Conservation (phyloP, 768 basidiomycete species). For the Kwoniella mangroviensis region DNA sequence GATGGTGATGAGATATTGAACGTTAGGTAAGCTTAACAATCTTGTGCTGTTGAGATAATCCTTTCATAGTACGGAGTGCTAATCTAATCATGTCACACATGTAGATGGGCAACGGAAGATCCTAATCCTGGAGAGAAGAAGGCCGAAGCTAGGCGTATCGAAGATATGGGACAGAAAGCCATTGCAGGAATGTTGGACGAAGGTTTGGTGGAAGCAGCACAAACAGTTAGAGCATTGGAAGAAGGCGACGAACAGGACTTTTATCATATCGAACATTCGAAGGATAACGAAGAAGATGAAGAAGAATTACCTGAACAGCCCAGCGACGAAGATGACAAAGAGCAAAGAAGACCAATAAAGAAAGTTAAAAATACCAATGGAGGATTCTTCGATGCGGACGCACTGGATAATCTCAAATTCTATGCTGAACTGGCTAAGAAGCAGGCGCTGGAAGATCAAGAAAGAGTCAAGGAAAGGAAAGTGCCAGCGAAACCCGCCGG, state of each 20-base stretch:
- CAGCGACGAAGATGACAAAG: conserved; percentile 49
- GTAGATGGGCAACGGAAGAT: conserved; percentile 93
- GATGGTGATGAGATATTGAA: conserved; percentile 98
- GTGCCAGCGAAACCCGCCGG: conserved; percentile 27
- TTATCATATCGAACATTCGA: conserved; percentile 56
- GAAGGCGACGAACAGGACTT: conserved; percentile 65
- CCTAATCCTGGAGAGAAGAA: conserved; percentile 91
- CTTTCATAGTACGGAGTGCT: not conserved
- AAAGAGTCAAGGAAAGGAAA: conserved; percentile 28
- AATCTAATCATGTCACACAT: not conserved
- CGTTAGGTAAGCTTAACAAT: conserved; percentile 65
- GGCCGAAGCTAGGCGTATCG: conserved; percentile 79
- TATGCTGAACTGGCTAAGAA: conserved; percentile 84
- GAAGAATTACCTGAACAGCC: conserved; percentile 33
- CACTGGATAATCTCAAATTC: conserved; percentile 86
- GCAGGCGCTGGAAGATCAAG: conserved; percentile 60
- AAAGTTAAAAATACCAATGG: conserved; percentile 31
- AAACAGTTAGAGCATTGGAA: conserved; percentile 83
- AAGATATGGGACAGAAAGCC: conserved; percentile 82
- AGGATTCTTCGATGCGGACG: conserved; percentile 79
- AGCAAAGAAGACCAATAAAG: conserved; percentile 45
- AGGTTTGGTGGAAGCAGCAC: conserved; percentile 84
- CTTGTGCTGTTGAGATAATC: not conserved
- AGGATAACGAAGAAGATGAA: conserved; percentile 51
- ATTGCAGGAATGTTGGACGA: conserved; percentile 83